These are phyloP conservation scores for Trichosporon sp. DNA, from an alignment of 1,284 basidiomycete species.

Conservation along the genomic window DNA sequence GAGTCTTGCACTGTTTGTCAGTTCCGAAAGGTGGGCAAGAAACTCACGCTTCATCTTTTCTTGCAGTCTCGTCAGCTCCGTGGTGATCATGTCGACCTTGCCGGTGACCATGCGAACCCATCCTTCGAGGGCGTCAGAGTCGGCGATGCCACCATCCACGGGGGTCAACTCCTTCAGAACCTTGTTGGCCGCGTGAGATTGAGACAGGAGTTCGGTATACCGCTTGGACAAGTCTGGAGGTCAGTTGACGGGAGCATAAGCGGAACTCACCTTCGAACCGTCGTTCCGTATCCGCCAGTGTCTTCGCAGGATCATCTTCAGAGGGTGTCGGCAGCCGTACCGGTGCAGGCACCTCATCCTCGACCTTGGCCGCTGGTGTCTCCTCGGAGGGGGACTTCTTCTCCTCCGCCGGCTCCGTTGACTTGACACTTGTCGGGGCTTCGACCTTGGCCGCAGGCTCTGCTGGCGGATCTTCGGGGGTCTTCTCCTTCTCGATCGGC, in stretches of 20 bases:
- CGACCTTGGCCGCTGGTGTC: not conserved
- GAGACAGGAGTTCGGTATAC: conserved; percentile 41
- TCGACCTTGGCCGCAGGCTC: not conserved
- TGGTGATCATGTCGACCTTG: conserved; percentile 67
- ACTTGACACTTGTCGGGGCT: not conserved
- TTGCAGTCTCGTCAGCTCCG: conserved; percentile 71
- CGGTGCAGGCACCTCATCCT: conserved; percentile 2
- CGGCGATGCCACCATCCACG: conserved; percentile 65
- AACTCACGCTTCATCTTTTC: conserved; percentile 70
- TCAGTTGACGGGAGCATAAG: not conserved
- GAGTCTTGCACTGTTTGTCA: conserved; percentile 71
- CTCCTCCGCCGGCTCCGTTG: not conserved
- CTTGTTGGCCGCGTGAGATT: conserved; percentile 64
- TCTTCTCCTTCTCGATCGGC: not conserved
- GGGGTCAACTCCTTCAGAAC: conserved; percentile 74
- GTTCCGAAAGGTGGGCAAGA: conserved; percentile 4
- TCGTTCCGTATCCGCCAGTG: conserved; percentile 38
- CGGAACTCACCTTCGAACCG: conserved; percentile 41
- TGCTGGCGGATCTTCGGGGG: not conserved
- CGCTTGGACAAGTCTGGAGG: conserved; percentile 43
- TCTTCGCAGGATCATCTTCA: conserved; percentile 28
- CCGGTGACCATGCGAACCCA: conserved; percentile 69
- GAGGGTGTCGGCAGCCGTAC: conserved; percentile 16
- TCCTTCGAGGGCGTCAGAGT: conserved; percentile 69
- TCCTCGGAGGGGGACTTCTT: not conserved